Percentiles rank a stretch among this genome's conserved stretches.
phyloP scores from a whole-genome alignment of 257 asterid genomes.

The Perilla frutescens region DNA sequence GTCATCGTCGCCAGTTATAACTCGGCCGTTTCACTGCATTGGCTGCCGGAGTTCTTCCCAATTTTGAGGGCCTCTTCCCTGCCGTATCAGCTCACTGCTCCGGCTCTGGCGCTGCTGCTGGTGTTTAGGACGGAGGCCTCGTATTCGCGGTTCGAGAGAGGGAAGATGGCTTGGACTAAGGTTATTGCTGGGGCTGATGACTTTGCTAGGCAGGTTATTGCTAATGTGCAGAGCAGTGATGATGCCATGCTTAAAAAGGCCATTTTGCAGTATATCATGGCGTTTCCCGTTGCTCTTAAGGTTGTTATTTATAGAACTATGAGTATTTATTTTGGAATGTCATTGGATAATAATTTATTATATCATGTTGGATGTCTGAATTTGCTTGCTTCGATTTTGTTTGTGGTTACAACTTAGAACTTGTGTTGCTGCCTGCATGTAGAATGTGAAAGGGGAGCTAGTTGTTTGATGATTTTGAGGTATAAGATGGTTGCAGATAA shows the following conservation, averaged over 20 bases:
- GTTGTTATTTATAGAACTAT: constrained; percentile 32
- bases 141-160: constrained; percentile 85
- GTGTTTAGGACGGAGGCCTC: constrained; percentile 98
- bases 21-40: constrained; percentile 63
- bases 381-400: neutral
- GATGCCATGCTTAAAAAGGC: constrained; percentile 65
- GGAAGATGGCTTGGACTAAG: constrained; percentile 83
- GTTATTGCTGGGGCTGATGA: constrained; percentile 74
- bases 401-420: neutral
- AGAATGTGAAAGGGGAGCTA: neutral
- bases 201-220: constrained; percentile 78
- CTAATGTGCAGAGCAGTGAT: constrained; percentile 53
- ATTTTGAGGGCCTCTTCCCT: constrained; percentile 73
- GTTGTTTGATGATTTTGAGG: neutral
- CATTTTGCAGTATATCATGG: constrained; percentile 78
- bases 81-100: constrained; percentile 95
- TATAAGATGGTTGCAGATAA: neutral
- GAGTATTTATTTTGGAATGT: too few species aligned
- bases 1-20: constrained; percentile 69
- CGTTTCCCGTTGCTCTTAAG: constrained; percentile 95
- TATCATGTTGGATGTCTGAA: neutral
- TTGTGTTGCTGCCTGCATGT: neutral
- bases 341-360: neutral
- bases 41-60: constrained; percentile 85
- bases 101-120: constrained; percentile 88